Evolutionary conservation across 306 rosid species (phyloP).

Genomic region (Cucurbita maxima): DNA sequence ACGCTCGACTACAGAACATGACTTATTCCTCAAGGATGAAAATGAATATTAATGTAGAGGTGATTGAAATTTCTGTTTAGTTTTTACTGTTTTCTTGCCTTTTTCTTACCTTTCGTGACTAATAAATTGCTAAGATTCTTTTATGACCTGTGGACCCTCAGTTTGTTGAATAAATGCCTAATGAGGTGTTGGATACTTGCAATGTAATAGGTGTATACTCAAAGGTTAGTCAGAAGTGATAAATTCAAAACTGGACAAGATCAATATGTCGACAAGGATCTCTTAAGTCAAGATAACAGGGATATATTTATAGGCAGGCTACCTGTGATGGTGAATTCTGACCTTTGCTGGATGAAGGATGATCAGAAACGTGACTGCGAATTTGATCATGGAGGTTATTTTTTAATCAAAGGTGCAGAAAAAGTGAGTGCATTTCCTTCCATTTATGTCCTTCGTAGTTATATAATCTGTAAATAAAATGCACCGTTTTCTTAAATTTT

Average conservation of each 20-base stretch:
- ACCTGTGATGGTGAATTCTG: constrained; percentile 90
- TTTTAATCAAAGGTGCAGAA: constrained; percentile 83
- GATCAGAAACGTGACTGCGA: constrained; percentile 66
- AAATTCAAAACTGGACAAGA: constrained; percentile 78
- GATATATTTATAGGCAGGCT: constrained; percentile 57
- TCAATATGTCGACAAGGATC: constrained; percentile 27
- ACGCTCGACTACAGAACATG: constrained; percentile 91
- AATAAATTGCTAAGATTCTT: not conserved
- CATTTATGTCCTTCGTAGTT: not conserved
- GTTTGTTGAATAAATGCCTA: not conserved
- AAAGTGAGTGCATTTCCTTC: constrained; percentile 36
- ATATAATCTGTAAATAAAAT: not conserved
- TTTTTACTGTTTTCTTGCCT: not conserved
- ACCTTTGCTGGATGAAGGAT: constrained; percentile 76
- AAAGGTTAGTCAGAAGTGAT: constrained; percentile 43
- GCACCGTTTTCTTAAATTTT: not conserved
- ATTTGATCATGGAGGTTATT: constrained; percentile 86
- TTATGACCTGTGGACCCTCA: not conserved
- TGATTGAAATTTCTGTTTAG: constrained; percentile 6
- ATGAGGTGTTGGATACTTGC: constrained; percentile 9
- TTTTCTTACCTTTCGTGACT: not conserved
- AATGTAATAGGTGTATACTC: constrained; percentile 42
- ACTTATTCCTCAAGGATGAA: constrained; percentile 64
- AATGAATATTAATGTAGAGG: constrained; percentile 45
- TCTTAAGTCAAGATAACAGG: constrained; percentile 22